phyloP scores from a whole-genome alignment of 371 early-diverging fungal species.

The Lichtheimia ornata region DNA sequence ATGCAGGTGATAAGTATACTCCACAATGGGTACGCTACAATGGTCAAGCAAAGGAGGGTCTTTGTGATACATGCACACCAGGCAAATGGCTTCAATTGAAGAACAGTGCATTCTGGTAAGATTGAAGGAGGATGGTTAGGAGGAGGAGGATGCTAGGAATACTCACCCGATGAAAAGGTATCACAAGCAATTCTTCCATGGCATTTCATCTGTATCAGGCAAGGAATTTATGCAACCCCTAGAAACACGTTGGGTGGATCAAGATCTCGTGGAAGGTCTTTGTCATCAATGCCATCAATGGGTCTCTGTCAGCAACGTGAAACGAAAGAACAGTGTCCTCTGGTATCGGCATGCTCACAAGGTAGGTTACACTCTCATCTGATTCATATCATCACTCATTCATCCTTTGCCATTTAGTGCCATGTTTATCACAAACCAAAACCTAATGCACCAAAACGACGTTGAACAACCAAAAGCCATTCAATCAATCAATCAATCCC shows the following conservation, averaged over 20 bases:
- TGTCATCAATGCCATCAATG: conserved; percentile 88
- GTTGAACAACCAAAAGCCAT: neutral
- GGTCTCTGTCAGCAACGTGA: conserved; percentile 80
- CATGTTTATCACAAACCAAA: conserved; percentile 87
- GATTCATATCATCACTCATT: too few relatives aligned
- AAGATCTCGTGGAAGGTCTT: conserved; percentile 76
- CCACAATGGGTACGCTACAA: conserved; percentile 84
- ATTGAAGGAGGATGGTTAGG: neutral
- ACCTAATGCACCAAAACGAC: conserved; percentile 11
- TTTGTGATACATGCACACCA: conserved; percentile 85
- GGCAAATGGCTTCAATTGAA: conserved; percentile 92
- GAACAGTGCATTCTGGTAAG: conserved; percentile 89
- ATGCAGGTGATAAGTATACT: conserved; percentile 84
- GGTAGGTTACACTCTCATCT: conserved; percentile 21
- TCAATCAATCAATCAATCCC: too few relatives aligned
- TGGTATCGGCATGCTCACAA: conserved; percentile 94
- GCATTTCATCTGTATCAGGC: conserved; percentile 90
- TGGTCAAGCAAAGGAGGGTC: conserved; percentile 85
- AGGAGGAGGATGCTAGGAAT: too few relatives aligned
- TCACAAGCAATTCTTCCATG: conserved; percentile 91
- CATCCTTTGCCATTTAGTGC: conserved; percentile 46
- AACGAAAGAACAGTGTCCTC: conserved; percentile 76
- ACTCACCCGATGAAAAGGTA: conserved; percentile 51
- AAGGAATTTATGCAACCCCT: conserved; percentile 76
- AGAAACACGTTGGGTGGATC: conserved; percentile 68